Conservation (phyloP, 306 rosid species). For the Vachellia collinsii region DNA sequence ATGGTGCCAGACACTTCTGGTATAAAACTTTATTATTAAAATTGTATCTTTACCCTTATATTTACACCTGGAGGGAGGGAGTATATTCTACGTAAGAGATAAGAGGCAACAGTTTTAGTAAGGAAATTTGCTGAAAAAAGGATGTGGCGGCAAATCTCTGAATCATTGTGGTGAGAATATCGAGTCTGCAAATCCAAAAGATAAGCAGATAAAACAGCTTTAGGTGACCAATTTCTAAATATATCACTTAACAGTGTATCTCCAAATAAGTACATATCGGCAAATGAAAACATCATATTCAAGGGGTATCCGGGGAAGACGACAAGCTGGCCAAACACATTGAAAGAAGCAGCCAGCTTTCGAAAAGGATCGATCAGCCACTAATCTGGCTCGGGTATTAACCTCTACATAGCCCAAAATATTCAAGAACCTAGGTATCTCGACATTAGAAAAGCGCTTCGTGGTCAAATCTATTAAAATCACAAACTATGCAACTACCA, state of each 20-base stretch:
- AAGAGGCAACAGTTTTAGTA: not conserved
- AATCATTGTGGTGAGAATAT: not conserved
- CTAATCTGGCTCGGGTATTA: constrained; percentile 24
- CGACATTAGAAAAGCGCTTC: constrained; percentile 17
- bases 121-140: not conserved
- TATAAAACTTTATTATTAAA: too few relatives aligned
- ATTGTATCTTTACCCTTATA: too few relatives aligned
- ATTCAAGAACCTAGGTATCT: constrained; percentile 6
- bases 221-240: constrained; percentile 7
- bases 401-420: constrained; percentile 22
- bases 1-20: too few relatives aligned
- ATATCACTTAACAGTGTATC: constrained; percentile 12
- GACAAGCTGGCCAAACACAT: constrained; percentile 15
- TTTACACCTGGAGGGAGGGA: not conserved
- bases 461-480: constrained; percentile 7
- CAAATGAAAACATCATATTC: constrained; percentile 13
- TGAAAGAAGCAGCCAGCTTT: not conserved
- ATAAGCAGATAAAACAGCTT: constrained; percentile 16
- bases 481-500: not conserved
- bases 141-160: constrained; percentile 1
- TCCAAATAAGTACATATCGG: constrained; percentile 1
- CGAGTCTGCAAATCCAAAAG: constrained; percentile 15
- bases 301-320: too few relatives aligned
- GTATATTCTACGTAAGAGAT: not conserved
- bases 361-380: constrained; percentile 16